Conservation (phyloP, 805 yeast genomes). For the Metschnikowia drakensbergensis region DNA sequence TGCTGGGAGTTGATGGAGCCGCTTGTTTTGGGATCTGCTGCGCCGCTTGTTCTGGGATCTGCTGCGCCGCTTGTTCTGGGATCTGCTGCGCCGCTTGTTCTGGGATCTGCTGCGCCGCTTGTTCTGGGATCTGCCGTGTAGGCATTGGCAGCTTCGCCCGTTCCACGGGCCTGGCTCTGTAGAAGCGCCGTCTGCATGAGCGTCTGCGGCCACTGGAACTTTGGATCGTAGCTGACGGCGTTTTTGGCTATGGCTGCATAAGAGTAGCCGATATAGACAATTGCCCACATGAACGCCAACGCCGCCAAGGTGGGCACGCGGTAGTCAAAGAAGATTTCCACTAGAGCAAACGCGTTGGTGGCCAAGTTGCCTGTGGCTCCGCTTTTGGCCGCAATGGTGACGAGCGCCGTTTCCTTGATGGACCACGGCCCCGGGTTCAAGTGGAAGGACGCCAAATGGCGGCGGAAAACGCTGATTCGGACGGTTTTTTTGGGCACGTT, state of each 20-base stretch:
- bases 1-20: constrained; percentile 10
- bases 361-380: constrained; percentile 53
- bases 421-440: constrained; percentile 55
- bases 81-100: too few species aligned
- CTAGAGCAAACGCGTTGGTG: constrained; percentile 44
- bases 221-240: constrained; percentile 45
- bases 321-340: constrained; percentile 41
- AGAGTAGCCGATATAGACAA: constrained; percentile 51
- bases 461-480: constrained; percentile 14
- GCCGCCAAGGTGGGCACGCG: constrained; percentile 32
- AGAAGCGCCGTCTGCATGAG: constrained; percentile 44
- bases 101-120: too few species aligned
- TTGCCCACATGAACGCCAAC: constrained; percentile 46
- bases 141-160: not conserved
- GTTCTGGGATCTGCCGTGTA: not conserved
- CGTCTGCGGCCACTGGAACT: constrained; percentile 47
- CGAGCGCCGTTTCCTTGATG: constrained; percentile 50
- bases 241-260: constrained; percentile 49
- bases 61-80: too few species aligned
- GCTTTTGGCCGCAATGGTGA: constrained; percentile 49
- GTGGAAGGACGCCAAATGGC: constrained; percentile 21
- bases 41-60: too few species aligned
- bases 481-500: constrained; percentile 34
- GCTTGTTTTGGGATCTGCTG: too few species aligned
- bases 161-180: constrained; percentile 20